Percentiles rank a stretch among this genome's conserved stretches.
Conservation (phyloP, 108 stramenopile genomes). For the Pseudonitzschia pungens region DNA sequence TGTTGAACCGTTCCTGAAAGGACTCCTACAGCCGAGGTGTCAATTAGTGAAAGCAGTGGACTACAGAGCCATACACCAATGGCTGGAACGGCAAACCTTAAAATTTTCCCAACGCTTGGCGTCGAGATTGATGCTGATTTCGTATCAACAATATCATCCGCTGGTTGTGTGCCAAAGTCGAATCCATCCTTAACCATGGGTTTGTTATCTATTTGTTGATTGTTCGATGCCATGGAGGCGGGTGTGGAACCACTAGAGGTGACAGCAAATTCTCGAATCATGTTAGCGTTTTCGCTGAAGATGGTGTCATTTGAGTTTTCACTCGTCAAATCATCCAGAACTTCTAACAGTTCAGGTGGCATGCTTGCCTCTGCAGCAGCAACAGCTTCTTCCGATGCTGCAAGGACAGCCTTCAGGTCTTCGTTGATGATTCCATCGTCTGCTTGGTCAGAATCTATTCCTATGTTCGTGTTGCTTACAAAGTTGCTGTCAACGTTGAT, state of each 20-base stretch:
- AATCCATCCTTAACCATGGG: neutral
- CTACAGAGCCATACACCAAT: slow-evolving; percentile 85
- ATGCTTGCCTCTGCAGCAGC: slow-evolving; percentile 37
- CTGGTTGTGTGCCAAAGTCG: neutral
- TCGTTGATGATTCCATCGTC: slow-evolving; percentile 11
- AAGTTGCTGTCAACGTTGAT: neutral
- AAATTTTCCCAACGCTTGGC: slow-evolving; percentile 61
- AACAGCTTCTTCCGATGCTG: slow-evolving; percentile 27
- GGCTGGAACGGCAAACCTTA: slow-evolving; percentile 81
- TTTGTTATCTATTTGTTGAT: neutral
- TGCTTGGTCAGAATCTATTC: neutral
- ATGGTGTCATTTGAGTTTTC: neutral
- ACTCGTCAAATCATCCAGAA: slow-evolving; percentile 13
- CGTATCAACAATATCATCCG: neutral
- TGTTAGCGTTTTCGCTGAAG: too few relatives aligned
- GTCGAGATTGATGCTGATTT: slow-evolving; percentile 17
- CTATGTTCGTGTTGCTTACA: neutral
- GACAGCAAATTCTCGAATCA: too few relatives aligned
- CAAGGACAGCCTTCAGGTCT: slow-evolving; percentile 48
- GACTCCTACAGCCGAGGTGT: slow-evolving; percentile 76
- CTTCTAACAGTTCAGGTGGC: slow-evolving; percentile 22
- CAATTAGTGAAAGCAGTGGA: slow-evolving; percentile 80
- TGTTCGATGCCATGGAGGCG: neutral
- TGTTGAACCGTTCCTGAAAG: slow-evolving; percentile 81
- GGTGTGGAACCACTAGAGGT: neutral